phyloP scores from a whole-genome alignment of 106 monocot species.

The Iris macrosiphon region DNA sequence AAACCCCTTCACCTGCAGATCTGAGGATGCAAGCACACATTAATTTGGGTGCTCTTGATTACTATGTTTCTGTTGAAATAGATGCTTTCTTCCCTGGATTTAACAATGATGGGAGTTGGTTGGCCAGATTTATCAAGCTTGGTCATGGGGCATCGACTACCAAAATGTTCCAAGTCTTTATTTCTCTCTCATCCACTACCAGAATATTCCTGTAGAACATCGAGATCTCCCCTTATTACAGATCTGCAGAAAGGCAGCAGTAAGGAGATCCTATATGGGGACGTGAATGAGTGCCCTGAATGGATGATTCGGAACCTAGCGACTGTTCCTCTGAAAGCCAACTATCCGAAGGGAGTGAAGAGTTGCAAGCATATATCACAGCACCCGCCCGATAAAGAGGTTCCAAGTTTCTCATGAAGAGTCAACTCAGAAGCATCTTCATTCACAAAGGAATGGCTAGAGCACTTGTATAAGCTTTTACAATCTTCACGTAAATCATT shows the following conservation, averaged over 20 bases:
- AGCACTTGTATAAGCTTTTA: too few relatives aligned
- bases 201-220: constrained; percentile 63
- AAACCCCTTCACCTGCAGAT: constrained; percentile 42
- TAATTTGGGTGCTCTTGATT: constrained; percentile 84
- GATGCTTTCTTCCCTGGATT: constrained; percentile 92
- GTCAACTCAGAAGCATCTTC: too few relatives aligned
- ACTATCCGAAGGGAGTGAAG: constrained; percentile 19
- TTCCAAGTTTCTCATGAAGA: too few relatives aligned
- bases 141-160: constrained; percentile 87
- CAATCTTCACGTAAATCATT: too few relatives aligned
- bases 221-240: constrained; percentile 6
- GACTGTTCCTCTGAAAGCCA: constrained; percentile 4
- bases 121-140: constrained; percentile 81
- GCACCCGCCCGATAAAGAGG: too few relatives aligned
- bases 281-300: constrained; percentile 53
- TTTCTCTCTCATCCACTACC: constrained; percentile 85
- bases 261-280: constrained; percentile 24
- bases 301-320: constrained; percentile 37
- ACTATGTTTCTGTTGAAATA: constrained; percentile 77
- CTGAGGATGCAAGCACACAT: constrained; percentile 61
- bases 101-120: constrained; percentile 55
- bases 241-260: constrained; percentile 3
- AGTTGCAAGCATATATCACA: too few relatives aligned
- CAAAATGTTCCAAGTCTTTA: constrained; percentile 52
- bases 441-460: too few relatives aligned